Percentiles rank a stretch among this genome's conserved stretches.
phyloP scores from a whole-genome alignment of 2,329 filamentous ascomycete genomes.

The Boeremia lycopersici region DNA sequence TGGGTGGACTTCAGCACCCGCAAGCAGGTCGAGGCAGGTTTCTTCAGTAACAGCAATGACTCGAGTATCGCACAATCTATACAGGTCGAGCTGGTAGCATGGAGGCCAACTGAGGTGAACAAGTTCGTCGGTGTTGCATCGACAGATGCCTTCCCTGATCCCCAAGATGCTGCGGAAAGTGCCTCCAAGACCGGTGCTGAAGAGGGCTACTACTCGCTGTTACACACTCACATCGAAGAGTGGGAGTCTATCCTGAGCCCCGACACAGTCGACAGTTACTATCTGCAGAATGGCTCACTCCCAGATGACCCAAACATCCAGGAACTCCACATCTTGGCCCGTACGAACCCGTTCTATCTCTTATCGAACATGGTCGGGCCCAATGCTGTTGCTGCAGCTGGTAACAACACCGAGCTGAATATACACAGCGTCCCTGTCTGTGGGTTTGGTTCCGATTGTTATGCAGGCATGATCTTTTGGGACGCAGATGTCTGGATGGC shows the following conservation, averaged over 20 bases:
- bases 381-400: slow-evolving; percentile 59
- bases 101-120: slow-evolving; percentile 61
- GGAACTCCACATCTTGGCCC: slow-evolving; percentile 60
- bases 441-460: slow-evolving; percentile 70
- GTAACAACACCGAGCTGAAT: slow-evolving; percentile 59
- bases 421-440: slow-evolving; percentile 71
- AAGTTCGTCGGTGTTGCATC: slow-evolving; percentile 75
- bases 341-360: slow-evolving; percentile 63
- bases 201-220: slow-evolving; percentile 61
- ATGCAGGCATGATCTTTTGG: slow-evolving; percentile 71
- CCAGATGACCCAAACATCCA: slow-evolving; percentile 63
- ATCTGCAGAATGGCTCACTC: slow-evolving; percentile 61
- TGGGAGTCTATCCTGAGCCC: slow-evolving; percentile 67
- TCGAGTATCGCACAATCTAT: slow-evolving; percentile 70
- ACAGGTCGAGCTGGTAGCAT: slow-evolving; percentile 58
- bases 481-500: slow-evolving; percentile 72
- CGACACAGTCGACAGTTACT: slow-evolving; percentile 68
- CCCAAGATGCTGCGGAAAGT: slow-evolving; percentile 60
- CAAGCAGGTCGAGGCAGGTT: slow-evolving; percentile 54
- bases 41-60: slow-evolving; percentile 58
- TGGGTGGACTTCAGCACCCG: slow-evolving; percentile 52
- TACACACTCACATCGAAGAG: slow-evolving; percentile 63
- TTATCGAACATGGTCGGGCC: slow-evolving; percentile 61
- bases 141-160: slow-evolving; percentile 68
- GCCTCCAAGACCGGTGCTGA: slow-evolving; percentile 59